Percentiles rank a stretch among this genome's conserved stretches.
Evolutionary conservation across 148 eudicot genomes (phyloP).

Genomic region (Rhododendron vialii): DNA sequence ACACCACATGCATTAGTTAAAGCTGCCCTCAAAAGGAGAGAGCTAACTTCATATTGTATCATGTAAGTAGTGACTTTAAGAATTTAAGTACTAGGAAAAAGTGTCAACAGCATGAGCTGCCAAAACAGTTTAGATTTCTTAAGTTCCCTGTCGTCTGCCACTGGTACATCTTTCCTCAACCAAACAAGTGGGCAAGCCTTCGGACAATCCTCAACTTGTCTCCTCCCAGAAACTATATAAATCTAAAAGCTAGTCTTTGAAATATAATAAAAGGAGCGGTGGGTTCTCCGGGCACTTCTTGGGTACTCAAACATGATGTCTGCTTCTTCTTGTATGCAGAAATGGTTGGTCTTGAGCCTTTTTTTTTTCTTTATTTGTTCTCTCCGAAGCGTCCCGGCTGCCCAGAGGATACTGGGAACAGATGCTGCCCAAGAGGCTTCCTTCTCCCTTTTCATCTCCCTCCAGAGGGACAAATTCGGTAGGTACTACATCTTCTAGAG

Average conservation of each 20-base stretch:
- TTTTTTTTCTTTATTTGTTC: slow-evolving; percentile 30
- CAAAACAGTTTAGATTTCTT: slow-evolving; percentile 24
- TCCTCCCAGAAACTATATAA: slow-evolving; percentile 31
- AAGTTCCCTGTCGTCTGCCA: slow-evolving; percentile 70
- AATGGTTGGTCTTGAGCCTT: slow-evolving; percentile 48
- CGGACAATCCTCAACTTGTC: slow-evolving; percentile 67
- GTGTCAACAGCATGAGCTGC: slow-evolving; percentile 21
- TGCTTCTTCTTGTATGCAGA: slow-evolving; percentile 30
- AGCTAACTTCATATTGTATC: not conserved
- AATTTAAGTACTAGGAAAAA: not conserved
- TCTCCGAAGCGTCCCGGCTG: slow-evolving; percentile 60
- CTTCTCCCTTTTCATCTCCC: no score
- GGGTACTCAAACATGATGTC: slow-evolving; percentile 27
- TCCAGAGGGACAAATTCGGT: no score
- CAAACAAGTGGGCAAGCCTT: slow-evolving; percentile 61
- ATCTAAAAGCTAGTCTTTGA: slow-evolving; percentile 23
- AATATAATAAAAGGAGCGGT: slow-evolving; percentile 13
- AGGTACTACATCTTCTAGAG: no score
- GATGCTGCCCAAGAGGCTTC: slow-evolving; percentile 82
- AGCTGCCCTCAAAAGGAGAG: not conserved
- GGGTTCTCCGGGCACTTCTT: slow-evolving; percentile 11
- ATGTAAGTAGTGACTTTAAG: not conserved
- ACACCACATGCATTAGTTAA: not conserved
- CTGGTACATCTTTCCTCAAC: slow-evolving; percentile 59
- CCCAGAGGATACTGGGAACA: slow-evolving; percentile 66